phyloP scores from a whole-genome alignment of 257 asterid species.

The Fraxinus pennsylvanica region DNA sequence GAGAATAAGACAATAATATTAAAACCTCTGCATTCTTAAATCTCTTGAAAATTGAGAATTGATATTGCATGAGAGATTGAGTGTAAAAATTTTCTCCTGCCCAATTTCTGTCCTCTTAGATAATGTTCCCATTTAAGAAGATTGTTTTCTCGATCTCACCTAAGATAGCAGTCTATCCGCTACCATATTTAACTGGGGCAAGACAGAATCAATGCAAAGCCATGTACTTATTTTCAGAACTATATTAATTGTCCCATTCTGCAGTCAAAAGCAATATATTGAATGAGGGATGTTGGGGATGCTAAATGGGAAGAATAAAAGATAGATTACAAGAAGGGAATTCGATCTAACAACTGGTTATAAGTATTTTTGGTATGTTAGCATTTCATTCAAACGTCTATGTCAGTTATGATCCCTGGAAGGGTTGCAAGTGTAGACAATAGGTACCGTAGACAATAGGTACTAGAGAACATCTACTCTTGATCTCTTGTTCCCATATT shows the following conservation, averaged over 20 bases:
- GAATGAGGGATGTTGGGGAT: too few species aligned
- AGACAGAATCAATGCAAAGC: background rate
- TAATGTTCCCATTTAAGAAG: background rate
- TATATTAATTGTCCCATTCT: too few species aligned
- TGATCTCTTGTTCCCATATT: too few species aligned
- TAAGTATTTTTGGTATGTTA: too few species aligned
- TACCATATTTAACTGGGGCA: background rate
- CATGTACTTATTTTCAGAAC: background rate
- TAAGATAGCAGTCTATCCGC: background rate
- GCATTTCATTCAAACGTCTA: background rate
- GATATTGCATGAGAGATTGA: too few species aligned
- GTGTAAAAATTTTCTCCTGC: too few species aligned
- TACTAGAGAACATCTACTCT: too few species aligned
- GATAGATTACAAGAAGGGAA: too few species aligned
- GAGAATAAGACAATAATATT: background rate
- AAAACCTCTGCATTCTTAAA: background rate
- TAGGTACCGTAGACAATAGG: background rate
- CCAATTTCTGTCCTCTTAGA: constrained; percentile 19
- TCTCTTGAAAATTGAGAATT: too few species aligned
- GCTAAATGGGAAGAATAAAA: too few species aligned
- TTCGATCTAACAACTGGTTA: too few species aligned
- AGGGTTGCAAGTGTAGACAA: background rate
- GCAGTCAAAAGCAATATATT: background rate
- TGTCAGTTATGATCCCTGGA: background rate
- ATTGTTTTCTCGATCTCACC: background rate